Evolutionary conservation across 495 filamentous ascomycete genomes (phyloP).

Genomic region (Penicillium ochrochloron): DNA sequence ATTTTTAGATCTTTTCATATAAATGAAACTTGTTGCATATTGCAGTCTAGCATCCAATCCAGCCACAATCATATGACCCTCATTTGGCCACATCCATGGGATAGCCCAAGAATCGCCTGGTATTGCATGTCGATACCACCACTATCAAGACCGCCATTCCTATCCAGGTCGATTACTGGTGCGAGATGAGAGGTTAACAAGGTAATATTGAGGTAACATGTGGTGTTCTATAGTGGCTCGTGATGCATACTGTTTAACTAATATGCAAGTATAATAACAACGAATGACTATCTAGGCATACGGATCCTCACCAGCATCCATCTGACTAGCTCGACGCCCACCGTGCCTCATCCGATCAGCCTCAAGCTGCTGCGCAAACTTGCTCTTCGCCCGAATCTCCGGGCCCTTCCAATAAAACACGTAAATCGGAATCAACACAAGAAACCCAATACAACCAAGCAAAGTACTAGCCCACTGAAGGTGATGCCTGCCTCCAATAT

Average conservation of each 20-base stretch:
- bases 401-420: slow-evolving; percentile 57
- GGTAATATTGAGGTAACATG: background rate
- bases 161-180: background rate
- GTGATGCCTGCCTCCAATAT: too few relatives aligned
- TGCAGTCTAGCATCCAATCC: background rate
- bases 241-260: too few relatives aligned
- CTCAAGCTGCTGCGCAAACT: slow-evolving; percentile 46
- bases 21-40: slow-evolving; percentile 29
- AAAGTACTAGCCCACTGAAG: slow-evolving; percentile 48
- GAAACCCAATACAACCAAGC: slow-evolving; percentile 47
- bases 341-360: slow-evolving; percentile 27
- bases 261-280: too few relatives aligned
- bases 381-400: slow-evolving; percentile 47
- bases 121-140: too few relatives aligned
- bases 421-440: slow-evolving; percentile 53
- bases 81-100: too few relatives aligned
- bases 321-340: slow-evolving; percentile 11
- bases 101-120: too few relatives aligned
- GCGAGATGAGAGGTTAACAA: too few relatives aligned
- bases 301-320: slow-evolving; percentile 1
- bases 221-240: background rate
- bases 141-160: background rate
- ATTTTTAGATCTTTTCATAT: slow-evolving; percentile 28
- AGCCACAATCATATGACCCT: too few relatives aligned
- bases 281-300: slow-evolving; percentile 6